Percentiles rank a stretch among this genome's conserved stretches.
Conservation (phyloP, 1,139 yeast genomes). For the Eremothecium sinecaudum region DNA sequence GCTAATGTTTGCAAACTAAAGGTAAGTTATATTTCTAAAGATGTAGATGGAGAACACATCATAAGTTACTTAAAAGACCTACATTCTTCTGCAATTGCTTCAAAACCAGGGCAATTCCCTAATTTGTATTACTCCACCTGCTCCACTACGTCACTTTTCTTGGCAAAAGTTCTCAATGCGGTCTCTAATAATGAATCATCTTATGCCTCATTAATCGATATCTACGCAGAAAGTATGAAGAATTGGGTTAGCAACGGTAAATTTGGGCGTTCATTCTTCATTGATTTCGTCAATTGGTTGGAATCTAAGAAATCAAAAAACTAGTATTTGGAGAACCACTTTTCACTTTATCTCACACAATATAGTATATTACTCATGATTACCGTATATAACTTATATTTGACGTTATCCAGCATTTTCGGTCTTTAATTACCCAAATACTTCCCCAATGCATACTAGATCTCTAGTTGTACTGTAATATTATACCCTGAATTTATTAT, state of each 20-base stretch:
- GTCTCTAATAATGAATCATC: slow-evolving; percentile 16
- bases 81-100: slow-evolving; percentile 29
- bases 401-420: too few relatives aligned
- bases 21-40: slow-evolving; percentile 9
- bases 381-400: too few relatives aligned
- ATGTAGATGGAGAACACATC: slow-evolving; percentile 13
- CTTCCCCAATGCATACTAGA: too few relatives aligned
- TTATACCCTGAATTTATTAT: too few relatives aligned
- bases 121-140: slow-evolving; percentile 20
- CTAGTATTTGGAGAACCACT: too few relatives aligned
- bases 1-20: slow-evolving; percentile 51
- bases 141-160: slow-evolving; percentile 39
- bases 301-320: slow-evolving; percentile 34
- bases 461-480: too few relatives aligned
- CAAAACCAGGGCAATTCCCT: slow-evolving; percentile 27
- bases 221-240: slow-evolving; percentile 50
- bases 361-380: too few relatives aligned
- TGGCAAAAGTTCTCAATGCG: slow-evolving; percentile 46
- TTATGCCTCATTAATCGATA: slow-evolving; percentile 39
- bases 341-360: too few relatives aligned
- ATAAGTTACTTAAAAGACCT: slow-evolving; percentile 15
- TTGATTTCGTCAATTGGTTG: slow-evolving; percentile 77
- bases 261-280: slow-evolving; percentile 52
- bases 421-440: too few relatives aligned
- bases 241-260: slow-evolving; percentile 52